Conservation (phyloP, 2,329 filamentous ascomycete species). For the Phyllosticta paracitricarpa region DNA sequence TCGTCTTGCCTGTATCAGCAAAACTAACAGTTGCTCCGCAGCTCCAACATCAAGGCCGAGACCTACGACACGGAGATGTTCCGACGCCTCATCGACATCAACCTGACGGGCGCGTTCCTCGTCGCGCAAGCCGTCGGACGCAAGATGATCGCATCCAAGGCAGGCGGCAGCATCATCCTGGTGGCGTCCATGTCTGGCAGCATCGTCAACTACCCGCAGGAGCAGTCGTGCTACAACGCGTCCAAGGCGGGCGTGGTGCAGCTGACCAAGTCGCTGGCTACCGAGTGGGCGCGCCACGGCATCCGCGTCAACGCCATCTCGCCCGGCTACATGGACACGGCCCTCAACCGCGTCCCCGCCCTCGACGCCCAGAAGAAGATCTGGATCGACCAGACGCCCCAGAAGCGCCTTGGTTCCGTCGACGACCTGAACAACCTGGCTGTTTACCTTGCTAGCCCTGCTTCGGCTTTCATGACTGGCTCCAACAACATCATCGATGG, state of each 20-base stretch:
- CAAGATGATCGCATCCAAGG: constrained; percentile 59
- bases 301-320: constrained; percentile 80
- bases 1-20: too few relatives aligned
- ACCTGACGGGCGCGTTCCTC: constrained; percentile 69
- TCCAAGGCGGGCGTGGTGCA: constrained; percentile 73
- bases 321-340: constrained; percentile 80
- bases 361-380: constrained; percentile 75
- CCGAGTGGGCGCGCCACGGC: constrained; percentile 72
- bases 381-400: constrained; percentile 64
- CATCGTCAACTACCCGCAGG: constrained; percentile 49
- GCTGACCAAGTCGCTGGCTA: constrained; percentile 69
- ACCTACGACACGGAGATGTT: constrained; percentile 67
- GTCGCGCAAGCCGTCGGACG: constrained; percentile 50
- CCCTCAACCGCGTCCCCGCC: constrained; percentile 65
- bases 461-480: constrained; percentile 68
- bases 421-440: constrained; percentile 71
- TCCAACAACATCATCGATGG: constrained; percentile 54
- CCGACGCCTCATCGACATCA: constrained; percentile 71
- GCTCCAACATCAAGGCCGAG: constrained; percentile 74
- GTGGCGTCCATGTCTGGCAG: constrained; percentile 54
- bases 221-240: constrained; percentile 75
- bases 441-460: constrained; percentile 65
- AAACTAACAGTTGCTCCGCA: constrained; percentile 17
- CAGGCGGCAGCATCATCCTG: constrained; percentile 64
- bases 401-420: constrained; percentile 60